Evolutionary conservation across 2,329 filamentous ascomycete species (phyloP).

Genomic region (Ophiostoma pallidulum): DNA sequence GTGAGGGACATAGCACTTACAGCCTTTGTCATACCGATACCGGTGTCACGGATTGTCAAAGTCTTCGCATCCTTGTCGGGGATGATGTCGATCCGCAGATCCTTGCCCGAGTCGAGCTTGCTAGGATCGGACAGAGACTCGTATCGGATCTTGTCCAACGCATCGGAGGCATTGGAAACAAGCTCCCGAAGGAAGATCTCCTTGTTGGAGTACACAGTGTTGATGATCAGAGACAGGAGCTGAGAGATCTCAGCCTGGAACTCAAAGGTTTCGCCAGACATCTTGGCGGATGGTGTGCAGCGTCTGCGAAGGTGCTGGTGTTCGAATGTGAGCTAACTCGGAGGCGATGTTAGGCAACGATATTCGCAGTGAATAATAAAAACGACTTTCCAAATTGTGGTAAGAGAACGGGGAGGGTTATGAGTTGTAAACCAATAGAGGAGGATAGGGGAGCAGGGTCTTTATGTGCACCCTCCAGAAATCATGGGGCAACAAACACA

Average conservation of each 20-base stretch:
- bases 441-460: too few relatives aligned
- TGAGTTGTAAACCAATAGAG: too few relatives aligned
- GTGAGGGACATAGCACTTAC: constrained; percentile 47
- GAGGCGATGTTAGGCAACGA: background rate
- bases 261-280: constrained; percentile 93
- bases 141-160: constrained; percentile 99
- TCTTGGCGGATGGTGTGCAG: constrained; percentile 44
- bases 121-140: constrained; percentile 92
- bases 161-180: constrained; percentile 97
- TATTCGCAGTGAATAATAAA: too few relatives aligned
- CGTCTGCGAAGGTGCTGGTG: background rate
- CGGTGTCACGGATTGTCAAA: constrained; percentile 90
- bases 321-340: background rate
- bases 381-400: too few relatives aligned
- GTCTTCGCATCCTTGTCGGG: constrained; percentile 97
- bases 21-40: constrained; percentile 99
- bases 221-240: constrained; percentile 99
- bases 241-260: constrained; percentile 99
- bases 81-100: constrained; percentile 98
- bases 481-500: too few relatives aligned
- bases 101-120: constrained; percentile 96
- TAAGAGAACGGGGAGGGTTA: too few relatives aligned
- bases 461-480: too few relatives aligned
- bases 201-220: constrained; percentile 99
- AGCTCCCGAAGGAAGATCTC: constrained; percentile 99